Percentiles rank a stretch among this genome's conserved stretches.
Evolutionary conservation across 1,284 basidiomycete species (phyloP).

Genomic region (Irpex sp.): DNA sequence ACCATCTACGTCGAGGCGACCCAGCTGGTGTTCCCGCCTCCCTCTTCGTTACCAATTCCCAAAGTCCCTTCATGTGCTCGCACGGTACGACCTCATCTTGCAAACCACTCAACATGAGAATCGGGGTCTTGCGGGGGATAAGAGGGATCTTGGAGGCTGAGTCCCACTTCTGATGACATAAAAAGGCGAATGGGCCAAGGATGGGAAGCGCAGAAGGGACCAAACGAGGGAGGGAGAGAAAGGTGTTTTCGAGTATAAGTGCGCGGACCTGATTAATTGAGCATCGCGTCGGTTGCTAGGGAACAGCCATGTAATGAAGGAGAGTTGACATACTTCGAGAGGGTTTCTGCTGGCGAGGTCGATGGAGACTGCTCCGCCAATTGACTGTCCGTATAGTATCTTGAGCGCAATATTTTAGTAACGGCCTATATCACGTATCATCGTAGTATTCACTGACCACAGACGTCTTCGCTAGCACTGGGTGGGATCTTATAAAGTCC

Average conservation of each 20-base stretch:
- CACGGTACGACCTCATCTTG: slow-evolving; percentile 85
- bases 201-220: slow-evolving; percentile 82
- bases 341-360: slow-evolving; percentile 84
- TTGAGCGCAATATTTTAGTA: slow-evolving; percentile 26
- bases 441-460: slow-evolving; percentile 42
- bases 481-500: slow-evolving; percentile 73
- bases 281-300: background rate
- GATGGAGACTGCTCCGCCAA: slow-evolving; percentile 94
- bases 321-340: slow-evolving; percentile 43
- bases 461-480: slow-evolving; percentile 62
- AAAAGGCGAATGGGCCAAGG: slow-evolving; percentile 73
- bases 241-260: slow-evolving; percentile 93
- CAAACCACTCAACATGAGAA: slow-evolving; percentile 84
- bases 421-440: background rate
- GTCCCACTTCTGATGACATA: slow-evolving; percentile 92
- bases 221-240: slow-evolving; percentile 76
- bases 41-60: slow-evolving; percentile 54
- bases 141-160: slow-evolving; percentile 66
- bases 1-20: background rate
- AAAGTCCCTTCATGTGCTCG: slow-evolving; percentile 80
- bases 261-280: slow-evolving; percentile 55
- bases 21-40: slow-evolving; percentile 17
- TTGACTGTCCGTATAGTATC: slow-evolving; percentile 90
- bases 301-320: background rate
- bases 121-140: slow-evolving; percentile 70